A percentile compares a stretch with the other conserved stretches of the same genome.
These are phyloP conservation scores for Tricholoma furcatifolium DNA, from an alignment of 768 basidiomycete species.

Conservation along the genomic window DNA sequence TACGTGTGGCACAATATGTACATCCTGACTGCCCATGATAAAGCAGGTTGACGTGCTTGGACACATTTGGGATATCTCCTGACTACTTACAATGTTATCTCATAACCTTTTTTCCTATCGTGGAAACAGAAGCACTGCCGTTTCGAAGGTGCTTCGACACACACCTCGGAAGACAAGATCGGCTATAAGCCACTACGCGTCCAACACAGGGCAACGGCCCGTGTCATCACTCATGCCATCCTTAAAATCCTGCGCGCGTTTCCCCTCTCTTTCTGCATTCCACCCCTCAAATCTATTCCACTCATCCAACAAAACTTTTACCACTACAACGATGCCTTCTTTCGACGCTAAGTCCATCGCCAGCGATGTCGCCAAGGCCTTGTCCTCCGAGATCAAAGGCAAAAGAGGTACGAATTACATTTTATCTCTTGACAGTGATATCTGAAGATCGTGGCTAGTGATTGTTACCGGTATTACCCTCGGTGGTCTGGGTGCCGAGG, in stretches of 20 bases:
- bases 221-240: background rate
- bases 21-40: no score
- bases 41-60: no score
- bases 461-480: conserved; percentile 9
- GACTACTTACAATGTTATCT: no score
- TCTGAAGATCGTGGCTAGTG: background rate
- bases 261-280: background rate
- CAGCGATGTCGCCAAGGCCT: conserved; percentile 4
- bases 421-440: background rate
- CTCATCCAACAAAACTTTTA: background rate
- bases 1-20: no score
- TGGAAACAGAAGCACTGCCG: no score
- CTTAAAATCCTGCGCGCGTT: conserved; percentile 3
- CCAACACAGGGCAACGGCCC: background rate
- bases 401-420: conserved; percentile 5
- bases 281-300: background rate
- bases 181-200: background rate
- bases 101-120: no score
- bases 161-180: conserved; percentile 1
- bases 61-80: no score
- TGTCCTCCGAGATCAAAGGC: conserved; percentile 9
- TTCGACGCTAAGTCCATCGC: conserved; percentile 1
- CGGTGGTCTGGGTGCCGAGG: conserved; percentile 11
- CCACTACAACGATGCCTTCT: background rate
- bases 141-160: background rate